phyloP scores from a whole-genome alignment of 306 rosid species.

The Sicyos edulis region DNA sequence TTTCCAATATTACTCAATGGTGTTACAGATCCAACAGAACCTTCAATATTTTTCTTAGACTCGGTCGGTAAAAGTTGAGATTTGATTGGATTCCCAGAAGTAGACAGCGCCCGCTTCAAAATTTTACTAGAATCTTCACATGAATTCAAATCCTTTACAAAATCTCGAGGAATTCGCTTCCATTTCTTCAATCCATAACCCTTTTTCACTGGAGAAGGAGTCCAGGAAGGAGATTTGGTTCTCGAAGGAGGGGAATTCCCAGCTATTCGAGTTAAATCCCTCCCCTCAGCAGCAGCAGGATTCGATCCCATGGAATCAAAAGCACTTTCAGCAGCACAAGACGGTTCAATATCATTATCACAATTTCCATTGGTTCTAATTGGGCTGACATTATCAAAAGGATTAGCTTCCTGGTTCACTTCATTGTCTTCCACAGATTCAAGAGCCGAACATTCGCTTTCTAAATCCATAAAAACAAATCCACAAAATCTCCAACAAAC shows the following conservation, averaged over 20 bases:
- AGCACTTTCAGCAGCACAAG: slow-evolving; percentile 32
- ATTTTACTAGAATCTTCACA: slow-evolving; percentile 40
- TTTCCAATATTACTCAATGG: slow-evolving; percentile 41
- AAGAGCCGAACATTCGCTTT: slow-evolving; percentile 28
- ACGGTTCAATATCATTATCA: slow-evolving; percentile 29
- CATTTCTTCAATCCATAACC: slow-evolving; percentile 55
- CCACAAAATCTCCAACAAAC: slow-evolving; percentile 22
- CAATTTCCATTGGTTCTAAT: slow-evolving; percentile 31
- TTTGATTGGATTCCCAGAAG: slow-evolving; percentile 35
- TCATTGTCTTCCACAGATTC: slow-evolving; percentile 56
- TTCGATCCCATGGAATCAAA: slow-evolving; percentile 7
- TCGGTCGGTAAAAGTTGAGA: slow-evolving; percentile 31
- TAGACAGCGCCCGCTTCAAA: slow-evolving; percentile 63
- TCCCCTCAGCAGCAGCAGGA: slow-evolving; percentile 22
- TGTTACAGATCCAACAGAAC: slow-evolving; percentile 42
- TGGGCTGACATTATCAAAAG: slow-evolving; percentile 35
- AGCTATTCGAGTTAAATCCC: slow-evolving; percentile 26
- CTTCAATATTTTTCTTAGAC: slow-evolving; percentile 45
- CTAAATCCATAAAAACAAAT: slow-evolving; percentile 59
- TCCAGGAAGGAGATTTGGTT: slow-evolving; percentile 15
- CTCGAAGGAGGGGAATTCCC: slow-evolving; percentile 23
- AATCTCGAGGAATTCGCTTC: slow-evolving; percentile 45
- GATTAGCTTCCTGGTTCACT: slow-evolving; percentile 23
- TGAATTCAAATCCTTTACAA: slow-evolving; percentile 36
- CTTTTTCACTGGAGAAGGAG: slow-evolving; percentile 20